Evolutionary conservation across 306 rosid species (phyloP), one percentile per base, ranked within the genome.

Genomic region (Boehmeria nivea): DNA sequence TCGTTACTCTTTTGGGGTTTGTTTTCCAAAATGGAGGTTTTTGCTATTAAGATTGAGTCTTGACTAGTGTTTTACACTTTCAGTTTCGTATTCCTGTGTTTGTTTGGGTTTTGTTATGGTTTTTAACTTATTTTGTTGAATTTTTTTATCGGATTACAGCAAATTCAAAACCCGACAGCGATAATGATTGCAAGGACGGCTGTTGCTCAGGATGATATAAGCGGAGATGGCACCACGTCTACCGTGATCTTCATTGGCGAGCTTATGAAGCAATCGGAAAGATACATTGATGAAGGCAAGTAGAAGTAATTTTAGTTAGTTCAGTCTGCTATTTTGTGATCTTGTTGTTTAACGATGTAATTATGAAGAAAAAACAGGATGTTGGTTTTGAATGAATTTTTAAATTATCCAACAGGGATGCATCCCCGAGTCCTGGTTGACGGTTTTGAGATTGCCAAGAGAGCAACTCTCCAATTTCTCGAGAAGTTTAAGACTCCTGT

Each of bases 101-200:
- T 17, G 16, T 33, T 28, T 64, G 10, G 0, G 1, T 52, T 54
- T 36, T 18, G 28, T 43, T 2, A 2, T 48, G 8, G 22, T 49
- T 10, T 26, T 48, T 6, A n/a, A n/a, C n/a, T n/a, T n/a, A n/a
- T n/a, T n/a, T n/a, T 3, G 6, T 21, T 44, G 21, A 34, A 16
- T 25, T n/a, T 50, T 36, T 51, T 18, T 0, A 38, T 63, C 43
- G 42, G 57, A 53, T 7, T 70, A 63, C 86, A 90, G 97, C 99
- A 91, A 87, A 91, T 91, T 63, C 99, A 91, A 68, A 91, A 82
- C 64, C 99, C 99, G 1, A 91, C 99, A 6, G 99, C 95, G n/a
- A 83, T 91, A 36, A 91, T 87, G 99, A 91, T 91, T 34, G 99
- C 99, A 6, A 78, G 96, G 72, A 87, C 96, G 0, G 99, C 99